Conservation (phyloP, 192 early-diverging fungal genomes). For the Umbelopsis isabellina region DNA sequence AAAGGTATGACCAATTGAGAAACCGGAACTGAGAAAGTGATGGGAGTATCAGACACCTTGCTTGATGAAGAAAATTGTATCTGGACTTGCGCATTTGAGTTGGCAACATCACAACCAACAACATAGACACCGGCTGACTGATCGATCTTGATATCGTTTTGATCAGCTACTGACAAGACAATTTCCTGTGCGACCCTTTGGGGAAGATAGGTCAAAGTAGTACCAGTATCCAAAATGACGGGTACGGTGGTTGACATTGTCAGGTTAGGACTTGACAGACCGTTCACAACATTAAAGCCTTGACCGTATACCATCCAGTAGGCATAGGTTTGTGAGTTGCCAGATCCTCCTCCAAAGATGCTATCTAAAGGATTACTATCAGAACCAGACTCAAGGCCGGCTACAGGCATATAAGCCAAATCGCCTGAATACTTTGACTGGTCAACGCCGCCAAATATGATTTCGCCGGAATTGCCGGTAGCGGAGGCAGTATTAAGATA, state of each 20-base stretch:
- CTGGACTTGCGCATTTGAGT: slow-evolving; percentile 17
- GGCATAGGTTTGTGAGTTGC: neutral
- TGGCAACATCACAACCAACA: slow-evolving; percentile 29
- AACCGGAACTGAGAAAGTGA: slow-evolving; percentile 25
- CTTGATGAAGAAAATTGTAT: slow-evolving; percentile 24
- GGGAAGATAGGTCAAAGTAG: slow-evolving; percentile 38
- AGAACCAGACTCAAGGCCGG: slow-evolving; percentile 11
- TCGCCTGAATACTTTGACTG: slow-evolving; percentile 45
- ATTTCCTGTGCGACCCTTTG: slow-evolving; percentile 25
- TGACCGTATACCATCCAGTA: slow-evolving; percentile 45
- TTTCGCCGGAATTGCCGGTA: slow-evolving; percentile 43
- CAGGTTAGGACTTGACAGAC: slow-evolving; percentile 13
- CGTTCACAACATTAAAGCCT: slow-evolving; percentile 23
- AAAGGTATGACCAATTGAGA: slow-evolving; percentile 36
- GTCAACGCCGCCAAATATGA: slow-evolving; percentile 59
- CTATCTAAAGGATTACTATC: neutral
- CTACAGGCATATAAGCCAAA: slow-evolving; percentile 50
- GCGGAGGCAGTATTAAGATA: slow-evolving; percentile 23
- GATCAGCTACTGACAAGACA: slow-evolving; percentile 25
- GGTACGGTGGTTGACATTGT: slow-evolving; percentile 18
- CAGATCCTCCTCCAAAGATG: neutral
- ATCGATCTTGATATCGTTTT: slow-evolving; percentile 23
- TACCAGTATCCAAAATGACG: slow-evolving; percentile 43
- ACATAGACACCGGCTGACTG: slow-evolving; percentile 29
- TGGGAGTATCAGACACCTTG: slow-evolving; percentile 19